Conservation (phyloP, 345 rosid genomes). For the Bruguiera gymnorhiza region DNA sequence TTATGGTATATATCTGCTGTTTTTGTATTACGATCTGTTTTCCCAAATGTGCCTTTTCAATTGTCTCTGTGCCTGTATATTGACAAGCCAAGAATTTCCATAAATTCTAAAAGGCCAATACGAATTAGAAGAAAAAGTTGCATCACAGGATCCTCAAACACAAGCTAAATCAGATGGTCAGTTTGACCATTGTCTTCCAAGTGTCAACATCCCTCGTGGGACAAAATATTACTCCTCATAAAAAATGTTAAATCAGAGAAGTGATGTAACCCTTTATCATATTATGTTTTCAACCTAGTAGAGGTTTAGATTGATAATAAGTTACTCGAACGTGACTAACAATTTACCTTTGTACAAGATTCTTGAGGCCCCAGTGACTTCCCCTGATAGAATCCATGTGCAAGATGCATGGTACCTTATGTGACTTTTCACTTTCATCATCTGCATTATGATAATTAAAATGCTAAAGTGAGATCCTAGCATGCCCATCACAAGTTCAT, state of each 20-base stretch:
- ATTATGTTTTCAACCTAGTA: neutral
- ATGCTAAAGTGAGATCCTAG: neutral
- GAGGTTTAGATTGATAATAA: neutral
- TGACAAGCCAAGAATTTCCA: too few relatives aligned
- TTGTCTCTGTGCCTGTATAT: too few relatives aligned
- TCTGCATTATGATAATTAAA: slow-evolving; percentile 42
- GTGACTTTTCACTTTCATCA: slow-evolving; percentile 40
- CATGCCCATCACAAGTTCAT: slow-evolving; percentile 10
- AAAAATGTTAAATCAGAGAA: neutral
- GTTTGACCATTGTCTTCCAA: too few relatives aligned
- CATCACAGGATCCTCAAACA: too few relatives aligned
- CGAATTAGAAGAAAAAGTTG: too few relatives aligned
- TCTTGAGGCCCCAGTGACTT: slow-evolving; percentile 84
- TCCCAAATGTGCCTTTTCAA: too few relatives aligned
- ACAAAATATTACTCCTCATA: too few relatives aligned
- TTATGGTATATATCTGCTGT: too few relatives aligned
- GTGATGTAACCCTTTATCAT: neutral
- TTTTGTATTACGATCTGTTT: too few relatives aligned
- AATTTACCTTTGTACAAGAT: slow-evolving; percentile 78
- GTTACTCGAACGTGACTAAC: neutral
- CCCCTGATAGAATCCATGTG: slow-evolving; percentile 99
- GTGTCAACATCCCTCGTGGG: too few relatives aligned
- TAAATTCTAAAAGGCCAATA: too few relatives aligned
- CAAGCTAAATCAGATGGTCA: too few relatives aligned
- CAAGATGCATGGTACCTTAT: slow-evolving; percentile 76